Evolutionary conservation across 352 stramenopile genomes (phyloP).

Genomic region (Peronosclerospora sorghi): DNA sequence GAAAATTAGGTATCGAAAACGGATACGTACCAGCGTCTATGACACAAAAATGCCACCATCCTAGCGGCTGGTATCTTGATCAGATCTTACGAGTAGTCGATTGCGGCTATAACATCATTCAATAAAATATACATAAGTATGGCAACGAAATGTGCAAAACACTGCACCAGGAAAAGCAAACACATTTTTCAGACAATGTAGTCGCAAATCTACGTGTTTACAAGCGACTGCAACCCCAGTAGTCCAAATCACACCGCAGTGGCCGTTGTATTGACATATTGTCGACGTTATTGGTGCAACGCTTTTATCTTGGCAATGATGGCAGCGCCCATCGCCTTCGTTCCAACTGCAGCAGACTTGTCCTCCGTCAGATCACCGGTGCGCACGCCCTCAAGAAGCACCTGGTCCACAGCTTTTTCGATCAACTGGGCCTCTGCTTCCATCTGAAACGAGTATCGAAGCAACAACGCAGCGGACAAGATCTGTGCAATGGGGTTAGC

Average conservation of each 20-base stretch:
- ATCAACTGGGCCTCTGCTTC: slow-evolving; percentile 71
- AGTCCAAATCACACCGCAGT: slow-evolving; percentile 1
- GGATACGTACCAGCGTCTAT: no score
- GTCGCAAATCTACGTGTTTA: no score
- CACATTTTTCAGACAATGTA: no score
- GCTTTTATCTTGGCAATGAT: slow-evolving; percentile 72
- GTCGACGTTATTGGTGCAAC: slow-evolving; percentile 23
- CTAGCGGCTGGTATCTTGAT: no score
- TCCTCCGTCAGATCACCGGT: slow-evolving; percentile 79
- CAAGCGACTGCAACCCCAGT: background rate
- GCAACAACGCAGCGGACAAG: slow-evolving; percentile 94
- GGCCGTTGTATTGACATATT: background rate
- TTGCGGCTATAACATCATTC: no score
- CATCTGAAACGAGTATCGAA: slow-evolving; percentile 89
- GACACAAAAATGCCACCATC: no score
- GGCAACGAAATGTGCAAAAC: no score
- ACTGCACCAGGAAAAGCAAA: no score
- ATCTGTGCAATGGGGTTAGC: slow-evolving; percentile 98
- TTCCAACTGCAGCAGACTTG: slow-evolving; percentile 42
- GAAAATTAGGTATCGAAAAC: no score
- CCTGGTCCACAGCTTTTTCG: slow-evolving; percentile 69
- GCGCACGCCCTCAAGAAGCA: slow-evolving; percentile 73
- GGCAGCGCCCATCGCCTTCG: slow-evolving; percentile 61
- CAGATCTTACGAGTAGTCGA: no score
- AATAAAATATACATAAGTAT: no score